Percentiles rank a stretch among this genome's conserved stretches.
These are phyloP conservation scores for Solanum habrochaites DNA, from an alignment of 257 asterid species.

Conservation along the genomic window DNA sequence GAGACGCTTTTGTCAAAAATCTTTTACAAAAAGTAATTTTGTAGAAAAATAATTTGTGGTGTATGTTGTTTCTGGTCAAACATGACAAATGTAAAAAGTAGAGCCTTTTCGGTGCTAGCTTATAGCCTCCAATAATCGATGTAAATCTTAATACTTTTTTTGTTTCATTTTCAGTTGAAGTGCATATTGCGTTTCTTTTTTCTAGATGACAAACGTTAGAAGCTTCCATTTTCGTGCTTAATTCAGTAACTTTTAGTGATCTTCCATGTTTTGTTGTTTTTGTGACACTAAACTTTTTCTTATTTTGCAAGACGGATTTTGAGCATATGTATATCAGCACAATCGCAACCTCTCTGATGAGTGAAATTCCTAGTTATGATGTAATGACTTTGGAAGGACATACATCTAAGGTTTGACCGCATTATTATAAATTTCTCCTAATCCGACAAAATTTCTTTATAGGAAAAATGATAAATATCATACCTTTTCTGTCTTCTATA, in stretches of 20 bases:
- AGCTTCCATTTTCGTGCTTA: neutral
- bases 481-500: neutral
- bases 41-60: too few relatives aligned
- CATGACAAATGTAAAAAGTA: too few relatives aligned
- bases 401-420: constrained; percentile 63
- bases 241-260: too few relatives aligned
- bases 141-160: neutral
- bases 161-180: neutral
- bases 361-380: constrained; percentile 8
- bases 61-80: too few relatives aligned
- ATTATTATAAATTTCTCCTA: neutral
- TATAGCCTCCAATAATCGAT: too few relatives aligned
- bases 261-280: too few relatives aligned
- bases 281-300: too few relatives aligned
- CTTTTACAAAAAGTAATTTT: too few relatives aligned
- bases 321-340: neutral
- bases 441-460: neutral
- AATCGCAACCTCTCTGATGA: too few relatives aligned
- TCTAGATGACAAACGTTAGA: neutral
- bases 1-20: too few relatives aligned
- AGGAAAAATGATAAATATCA: neutral
- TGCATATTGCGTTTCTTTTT: neutral
- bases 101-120: too few relatives aligned
- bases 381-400: constrained; percentile 84
- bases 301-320: neutral